These are phyloP conservation scores for Fallopia convolvulus DNA, from an alignment of 148 eudicot species.

Conservation along the genomic window DNA sequence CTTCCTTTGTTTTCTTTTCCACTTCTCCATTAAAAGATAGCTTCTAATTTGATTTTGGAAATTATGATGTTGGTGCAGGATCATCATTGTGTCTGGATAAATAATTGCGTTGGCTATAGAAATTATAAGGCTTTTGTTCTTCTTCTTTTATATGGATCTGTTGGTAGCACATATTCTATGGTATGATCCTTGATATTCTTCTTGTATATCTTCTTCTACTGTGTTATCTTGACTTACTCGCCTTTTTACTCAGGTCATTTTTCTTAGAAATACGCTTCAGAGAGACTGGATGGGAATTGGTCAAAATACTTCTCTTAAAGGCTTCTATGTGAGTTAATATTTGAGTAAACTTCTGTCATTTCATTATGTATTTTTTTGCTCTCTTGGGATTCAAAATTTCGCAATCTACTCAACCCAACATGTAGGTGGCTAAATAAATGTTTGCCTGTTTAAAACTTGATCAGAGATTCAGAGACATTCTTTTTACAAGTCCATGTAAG, in stretches of 20 bases:
- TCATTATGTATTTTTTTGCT: not conserved
- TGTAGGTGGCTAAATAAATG: not conserved
- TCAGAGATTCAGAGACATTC: not conserved
- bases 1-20: not conserved
- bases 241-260: constrained; percentile 28
- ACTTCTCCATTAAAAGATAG: not conserved
- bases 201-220: not conserved
- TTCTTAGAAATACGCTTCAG: constrained; percentile 26
- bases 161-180: constrained; percentile 38
- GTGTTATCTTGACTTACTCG: not conserved
- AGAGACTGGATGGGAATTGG: constrained; percentile 34
- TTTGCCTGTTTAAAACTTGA: not conserved
- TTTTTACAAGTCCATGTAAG: not conserved
- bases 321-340: constrained; percentile 41
- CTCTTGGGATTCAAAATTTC: not conserved
- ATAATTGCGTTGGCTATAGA: constrained; percentile 63
- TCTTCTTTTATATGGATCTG: constrained; percentile 43
- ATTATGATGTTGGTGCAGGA: constrained; percentile 35
- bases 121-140: constrained; percentile 56
- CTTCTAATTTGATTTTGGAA: not conserved
- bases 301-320: constrained; percentile 21
- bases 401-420: not conserved
- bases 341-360: not conserved
- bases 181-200: constrained; percentile 27
- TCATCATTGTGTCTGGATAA: constrained; percentile 71